A percentile compares a stretch with the other conserved stretches of the same genome.
phyloP scores from a whole-genome alignment of 2,329 filamentous ascomycete genomes.

The Sarocladiaceae sp. region DNA sequence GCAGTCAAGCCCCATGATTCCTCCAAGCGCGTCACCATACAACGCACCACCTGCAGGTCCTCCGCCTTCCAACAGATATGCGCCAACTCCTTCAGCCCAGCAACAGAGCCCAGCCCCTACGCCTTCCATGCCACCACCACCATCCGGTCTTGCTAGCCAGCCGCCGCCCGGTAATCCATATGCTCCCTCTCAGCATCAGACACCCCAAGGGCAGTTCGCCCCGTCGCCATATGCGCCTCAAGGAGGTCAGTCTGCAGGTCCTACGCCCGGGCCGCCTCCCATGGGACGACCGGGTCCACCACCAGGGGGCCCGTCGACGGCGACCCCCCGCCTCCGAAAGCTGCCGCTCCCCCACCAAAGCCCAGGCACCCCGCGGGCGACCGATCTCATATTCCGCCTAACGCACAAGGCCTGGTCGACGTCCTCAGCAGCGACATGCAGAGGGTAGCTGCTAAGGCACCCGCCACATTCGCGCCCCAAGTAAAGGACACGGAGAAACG shows the following conservation, averaged over 20 bases:
- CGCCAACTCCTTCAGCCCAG: slow-evolving; percentile 60
- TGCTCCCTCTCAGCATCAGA: slow-evolving; percentile 40
- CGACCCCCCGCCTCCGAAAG: slow-evolving; percentile 42
- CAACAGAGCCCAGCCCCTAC: slow-evolving; percentile 40
- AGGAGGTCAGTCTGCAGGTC: slow-evolving; percentile 13
- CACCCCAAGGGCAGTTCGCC: slow-evolving; percentile 54
- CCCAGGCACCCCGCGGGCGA: slow-evolving; percentile 77
- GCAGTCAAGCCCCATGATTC: slow-evolving; percentile 54
- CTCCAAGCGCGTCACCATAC: slow-evolving; percentile 80
- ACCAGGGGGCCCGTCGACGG: slow-evolving; percentile 19
- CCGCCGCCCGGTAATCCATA: slow-evolving; percentile 42
- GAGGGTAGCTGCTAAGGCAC: slow-evolving; percentile 80
- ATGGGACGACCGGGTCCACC: slow-evolving; percentile 28
- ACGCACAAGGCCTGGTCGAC: slow-evolving; percentile 74
- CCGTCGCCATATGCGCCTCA: slow-evolving; percentile 48
- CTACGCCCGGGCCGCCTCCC: slow-evolving; percentile 29
- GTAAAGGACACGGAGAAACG: slow-evolving; percentile 94
- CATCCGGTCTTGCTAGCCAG: slow-evolving; percentile 35
- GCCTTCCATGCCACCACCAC: slow-evolving; percentile 30
- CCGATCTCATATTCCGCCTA: slow-evolving; percentile 78
- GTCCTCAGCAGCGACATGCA: slow-evolving; percentile 81
- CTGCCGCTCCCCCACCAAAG: slow-evolving; percentile 47
- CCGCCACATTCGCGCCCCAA: slow-evolving; percentile 79
- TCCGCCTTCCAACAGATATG: slow-evolving; percentile 72
- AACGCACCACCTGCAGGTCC: slow-evolving; percentile 69